These are phyloP conservation scores for Penicillium longicatenatum DNA, from an alignment of 495 filamentous ascomycete genomes.

Conservation along the genomic window DNA sequence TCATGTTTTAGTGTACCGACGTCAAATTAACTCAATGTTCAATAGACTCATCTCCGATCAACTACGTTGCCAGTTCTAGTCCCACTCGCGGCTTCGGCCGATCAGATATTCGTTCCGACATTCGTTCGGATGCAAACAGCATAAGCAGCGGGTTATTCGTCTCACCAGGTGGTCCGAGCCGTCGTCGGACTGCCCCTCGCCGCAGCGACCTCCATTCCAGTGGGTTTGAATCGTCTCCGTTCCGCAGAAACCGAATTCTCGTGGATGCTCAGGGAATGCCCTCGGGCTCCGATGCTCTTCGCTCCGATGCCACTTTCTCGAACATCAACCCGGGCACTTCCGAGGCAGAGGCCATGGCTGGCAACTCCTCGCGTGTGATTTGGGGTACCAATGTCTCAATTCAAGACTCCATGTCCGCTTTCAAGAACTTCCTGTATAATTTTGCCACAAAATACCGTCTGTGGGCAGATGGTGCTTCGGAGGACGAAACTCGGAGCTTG, in stretches of 20 bases:
- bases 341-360: conserved; percentile 85
- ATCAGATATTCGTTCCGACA: conserved; percentile 52
- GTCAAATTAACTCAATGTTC: conserved; percentile 4
- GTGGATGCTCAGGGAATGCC: conserved; percentile 81
- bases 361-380: conserved; percentile 76
- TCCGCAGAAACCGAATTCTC: conserved; percentile 69
- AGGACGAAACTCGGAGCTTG: conserved; percentile 67
- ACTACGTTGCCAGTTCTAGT: conserved; percentile 85
- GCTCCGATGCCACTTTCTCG: conserved; percentile 84
- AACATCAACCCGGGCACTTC: conserved; percentile 87
- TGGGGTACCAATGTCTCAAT: conserved; percentile 98
- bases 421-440: conserved; percentile 88
- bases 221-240: conserved; percentile 63
- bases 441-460: conserved; percentile 92
- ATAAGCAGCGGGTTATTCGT: conserved; percentile 88
- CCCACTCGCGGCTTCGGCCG: conserved; percentile 55
- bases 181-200: conserved; percentile 51
- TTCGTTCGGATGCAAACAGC: conserved; percentile 64
- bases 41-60: conserved; percentile 86
- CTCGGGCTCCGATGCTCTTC: conserved; percentile 52
- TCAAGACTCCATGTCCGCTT: conserved; percentile 78
- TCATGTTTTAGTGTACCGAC: background rate
- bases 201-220: conserved; percentile 86
- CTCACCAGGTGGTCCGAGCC: conserved; percentile 55
- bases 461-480: conserved; percentile 79